A percentile compares a stretch with the other conserved stretches of the same genome.
Conservation (phyloP, 2,329 filamentous ascomycete genomes). For the Penicillium sp. region DNA sequence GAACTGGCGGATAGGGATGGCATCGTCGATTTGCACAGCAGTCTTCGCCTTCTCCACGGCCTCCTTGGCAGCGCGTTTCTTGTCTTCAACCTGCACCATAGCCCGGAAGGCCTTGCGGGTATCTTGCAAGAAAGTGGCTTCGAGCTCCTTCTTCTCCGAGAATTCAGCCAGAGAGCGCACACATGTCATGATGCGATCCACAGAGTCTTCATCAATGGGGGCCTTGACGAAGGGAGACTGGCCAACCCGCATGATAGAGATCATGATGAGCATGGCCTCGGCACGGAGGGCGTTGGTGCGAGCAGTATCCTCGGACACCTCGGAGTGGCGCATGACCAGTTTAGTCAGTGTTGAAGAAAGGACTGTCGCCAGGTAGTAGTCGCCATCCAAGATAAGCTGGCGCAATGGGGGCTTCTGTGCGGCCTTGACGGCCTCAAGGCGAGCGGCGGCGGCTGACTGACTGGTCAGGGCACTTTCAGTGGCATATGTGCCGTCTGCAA, state of each 20-base stretch:
- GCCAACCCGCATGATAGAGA: conserved; percentile 94
- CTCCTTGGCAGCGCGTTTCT: conserved; percentile 94
- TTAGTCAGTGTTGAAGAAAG: conserved; percentile 96
- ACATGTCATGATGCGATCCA: conserved; percentile 98
- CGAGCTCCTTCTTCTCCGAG: conserved; percentile 82
- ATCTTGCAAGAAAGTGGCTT: conserved; percentile 90
- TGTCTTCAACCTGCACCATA: conserved; percentile 97
- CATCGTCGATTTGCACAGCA: conserved; percentile 92
- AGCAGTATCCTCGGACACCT: conserved; percentile 81
- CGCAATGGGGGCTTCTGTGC: conserved; percentile 94
- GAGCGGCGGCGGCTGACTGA: conserved; percentile 83
- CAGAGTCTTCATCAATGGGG: conserved; percentile 94
- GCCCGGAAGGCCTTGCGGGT: conserved; percentile 93
- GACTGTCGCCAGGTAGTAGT: conserved; percentile 94
- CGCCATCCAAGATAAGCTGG: conserved; percentile 92
- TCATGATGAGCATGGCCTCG: conserved; percentile 99
- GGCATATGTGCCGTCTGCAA: conserved; percentile 95
- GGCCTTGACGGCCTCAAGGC: conserved; percentile 93
- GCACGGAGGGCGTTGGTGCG: conserved; percentile 92
- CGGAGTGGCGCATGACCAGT: conserved; percentile 94
- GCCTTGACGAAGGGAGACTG: conserved; percentile 99
- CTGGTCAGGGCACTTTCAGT: conserved; percentile 96
- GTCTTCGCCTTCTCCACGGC: conserved; percentile 90
- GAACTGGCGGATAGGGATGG: conserved; percentile 88
- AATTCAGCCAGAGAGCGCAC: conserved; percentile 91